phyloP scores from a whole-genome alignment of 1,284 basidiomycete genomes.

The Leccinum griseonigrum region DNA sequence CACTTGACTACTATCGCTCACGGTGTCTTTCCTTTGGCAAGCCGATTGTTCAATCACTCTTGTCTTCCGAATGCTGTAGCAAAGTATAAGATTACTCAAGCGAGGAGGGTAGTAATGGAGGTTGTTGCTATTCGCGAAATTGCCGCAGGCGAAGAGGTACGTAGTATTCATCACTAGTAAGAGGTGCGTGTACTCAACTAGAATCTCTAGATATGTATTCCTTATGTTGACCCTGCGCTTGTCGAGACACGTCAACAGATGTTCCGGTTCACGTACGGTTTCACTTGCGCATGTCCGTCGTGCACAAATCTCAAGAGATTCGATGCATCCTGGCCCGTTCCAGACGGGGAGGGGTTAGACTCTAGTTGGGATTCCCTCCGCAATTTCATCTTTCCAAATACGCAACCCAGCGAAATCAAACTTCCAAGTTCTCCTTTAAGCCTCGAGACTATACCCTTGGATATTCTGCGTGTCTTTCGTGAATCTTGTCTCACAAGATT shows the following conservation, averaged over 20 bases:
- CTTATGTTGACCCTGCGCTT: constrained; percentile 75
- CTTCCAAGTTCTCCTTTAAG: constrained; percentile 25
- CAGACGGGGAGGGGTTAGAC: constrained; percentile 16
- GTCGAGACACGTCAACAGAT: constrained; percentile 56
- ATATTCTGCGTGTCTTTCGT: constrained; percentile 45
- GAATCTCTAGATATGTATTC: constrained; percentile 55
- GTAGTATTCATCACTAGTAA: constrained; percentile 1
- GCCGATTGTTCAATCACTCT: constrained; percentile 75
- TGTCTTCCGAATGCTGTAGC: constrained; percentile 70
- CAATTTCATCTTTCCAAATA: constrained; percentile 36
- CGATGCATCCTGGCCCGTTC: constrained; percentile 26
- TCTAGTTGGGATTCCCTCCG: constrained; percentile 38
- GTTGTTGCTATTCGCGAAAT: constrained; percentile 61
- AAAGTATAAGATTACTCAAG: constrained; percentile 48
- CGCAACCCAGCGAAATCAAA: constrained; percentile 11
- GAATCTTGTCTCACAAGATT: constrained; percentile 57
- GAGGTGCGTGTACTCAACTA: not conserved
- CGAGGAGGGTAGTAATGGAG: constrained; percentile 50
- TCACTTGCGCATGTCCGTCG: constrained; percentile 58
- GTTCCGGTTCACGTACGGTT: constrained; percentile 62
- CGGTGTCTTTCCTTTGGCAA: constrained; percentile 70
- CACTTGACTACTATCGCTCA: constrained; percentile 65
- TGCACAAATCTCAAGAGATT: constrained; percentile 44
- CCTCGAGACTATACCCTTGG: constrained; percentile 38
- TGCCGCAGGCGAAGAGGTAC: constrained; percentile 58